Percentiles rank a stretch among this genome's conserved stretches.
phyloP scores from a whole-genome alignment of 2,329 filamentous ascomycete genomes.

The Colletotrichum tofieldiae region DNA sequence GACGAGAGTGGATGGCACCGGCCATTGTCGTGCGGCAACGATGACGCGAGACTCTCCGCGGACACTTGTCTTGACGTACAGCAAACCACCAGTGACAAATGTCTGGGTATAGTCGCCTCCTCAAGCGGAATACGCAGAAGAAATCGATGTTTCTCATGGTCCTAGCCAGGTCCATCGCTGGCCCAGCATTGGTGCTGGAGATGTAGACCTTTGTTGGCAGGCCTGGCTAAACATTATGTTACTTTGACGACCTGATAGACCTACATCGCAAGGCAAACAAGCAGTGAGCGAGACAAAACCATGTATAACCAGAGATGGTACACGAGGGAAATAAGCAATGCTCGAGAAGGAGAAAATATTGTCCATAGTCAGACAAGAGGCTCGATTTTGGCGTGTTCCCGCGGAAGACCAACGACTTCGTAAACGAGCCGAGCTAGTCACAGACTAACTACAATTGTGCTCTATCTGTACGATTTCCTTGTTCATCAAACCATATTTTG shows the following conservation, averaged over 20 bases:
- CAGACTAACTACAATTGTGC: conserved; percentile 24
- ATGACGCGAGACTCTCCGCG: neutral
- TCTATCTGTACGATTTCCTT: conserved; percentile 24
- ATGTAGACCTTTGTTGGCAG: neutral
- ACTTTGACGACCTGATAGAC: neutral
- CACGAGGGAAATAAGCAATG: no score
- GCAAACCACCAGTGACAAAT: neutral
- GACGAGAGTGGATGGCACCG: neutral
- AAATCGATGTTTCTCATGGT: neutral
- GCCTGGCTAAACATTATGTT: neutral
- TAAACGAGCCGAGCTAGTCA: neutral
- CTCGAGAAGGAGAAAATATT: neutral
- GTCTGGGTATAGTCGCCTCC: neutral
- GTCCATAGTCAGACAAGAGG: no score
- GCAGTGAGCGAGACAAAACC: no score
- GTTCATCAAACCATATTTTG: conserved; percentile 73
- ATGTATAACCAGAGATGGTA: neutral
- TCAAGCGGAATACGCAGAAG: neutral
- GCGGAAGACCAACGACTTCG: neutral
- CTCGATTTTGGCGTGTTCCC: no score
- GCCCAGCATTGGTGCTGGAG: neutral
- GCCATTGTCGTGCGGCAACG: no score
- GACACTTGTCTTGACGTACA: neutral
- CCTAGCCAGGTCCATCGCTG: no score
- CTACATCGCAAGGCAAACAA: no score